Conservation (phyloP, 371 early-diverging fungal genomes). For the Mucor sp. region DNA sequence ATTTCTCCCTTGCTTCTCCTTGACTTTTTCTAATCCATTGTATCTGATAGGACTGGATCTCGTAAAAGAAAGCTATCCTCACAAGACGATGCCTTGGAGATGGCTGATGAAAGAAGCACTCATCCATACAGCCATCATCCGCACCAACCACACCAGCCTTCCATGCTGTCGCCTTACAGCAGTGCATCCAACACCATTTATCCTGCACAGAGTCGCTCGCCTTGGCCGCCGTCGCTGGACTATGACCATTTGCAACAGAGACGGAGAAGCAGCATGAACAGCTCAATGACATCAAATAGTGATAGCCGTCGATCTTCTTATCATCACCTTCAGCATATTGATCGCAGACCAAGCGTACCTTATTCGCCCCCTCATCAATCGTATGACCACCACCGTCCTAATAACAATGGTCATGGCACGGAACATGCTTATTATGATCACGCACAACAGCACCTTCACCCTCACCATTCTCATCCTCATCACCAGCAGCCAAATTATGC, state of each 20-base stretch:
- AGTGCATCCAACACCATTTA: neutral
- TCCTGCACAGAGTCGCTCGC: neutral
- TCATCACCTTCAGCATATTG: constrained; percentile 2
- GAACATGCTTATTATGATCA: constrained; percentile 1
- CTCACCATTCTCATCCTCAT: neutral
- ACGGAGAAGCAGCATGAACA: constrained; percentile 5
- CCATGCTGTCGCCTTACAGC: neutral
- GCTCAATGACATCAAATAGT: neutral
- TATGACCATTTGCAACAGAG: constrained; percentile 3
- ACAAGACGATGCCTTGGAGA: constrained; percentile 10
- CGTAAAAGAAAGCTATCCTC: constrained; percentile 26
- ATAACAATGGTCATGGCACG: neutral
- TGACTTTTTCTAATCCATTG: neutral
- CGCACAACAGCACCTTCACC: neutral
- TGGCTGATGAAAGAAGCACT: constrained; percentile 4
- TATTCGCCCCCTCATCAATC: constrained; percentile 25
- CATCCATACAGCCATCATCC: neutral
- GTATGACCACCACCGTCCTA: constrained; percentile 11
- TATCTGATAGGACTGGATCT: constrained; percentile 10
- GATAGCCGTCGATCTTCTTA: constrained; percentile 1
- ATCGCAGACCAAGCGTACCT: constrained; percentile 13
- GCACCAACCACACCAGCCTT: neutral
- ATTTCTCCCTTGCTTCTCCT: neutral
- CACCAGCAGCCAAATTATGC: neutral
- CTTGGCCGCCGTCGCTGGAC: constrained; percentile 9